Evolutionary conservation across 768 basidiomycete species (phyloP).

Genomic region (Mycena amicta): DNA sequence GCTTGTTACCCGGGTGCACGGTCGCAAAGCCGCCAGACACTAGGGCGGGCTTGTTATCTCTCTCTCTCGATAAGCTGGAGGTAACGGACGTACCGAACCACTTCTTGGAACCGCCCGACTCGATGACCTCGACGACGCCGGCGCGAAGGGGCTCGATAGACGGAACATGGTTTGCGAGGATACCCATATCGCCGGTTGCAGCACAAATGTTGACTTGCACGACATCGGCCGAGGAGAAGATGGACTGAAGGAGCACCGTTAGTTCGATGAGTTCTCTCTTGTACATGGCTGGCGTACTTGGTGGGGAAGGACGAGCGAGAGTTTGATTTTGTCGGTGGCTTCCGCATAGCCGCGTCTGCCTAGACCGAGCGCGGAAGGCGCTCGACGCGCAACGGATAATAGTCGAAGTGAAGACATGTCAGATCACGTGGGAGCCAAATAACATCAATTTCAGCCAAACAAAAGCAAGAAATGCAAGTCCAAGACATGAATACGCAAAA

Average conservation of each 20-base stretch:
- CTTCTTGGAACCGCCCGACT: conserved; percentile 83
- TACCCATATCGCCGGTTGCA: conserved; percentile 97
- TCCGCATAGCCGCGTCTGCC: conserved; percentile 91
- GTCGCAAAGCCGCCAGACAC: conserved; percentile 97
- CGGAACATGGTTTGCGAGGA: conserved; percentile 97
- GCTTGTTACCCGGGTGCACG: conserved; percentile 94
- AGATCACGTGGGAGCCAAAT: too few species aligned
- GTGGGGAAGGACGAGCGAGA: conserved; percentile 93
- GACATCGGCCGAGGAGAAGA: conserved; percentile 90
- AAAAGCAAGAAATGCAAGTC: conserved; percentile 2
- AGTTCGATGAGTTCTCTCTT: too few species aligned
- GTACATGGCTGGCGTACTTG: conserved; percentile 66
- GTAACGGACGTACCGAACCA: conserved; percentile 96
- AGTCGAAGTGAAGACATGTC: conserved; percentile 78
- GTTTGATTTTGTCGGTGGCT: conserved; percentile 84
- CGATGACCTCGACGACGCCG: conserved; percentile 93
- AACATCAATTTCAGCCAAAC: too few species aligned
- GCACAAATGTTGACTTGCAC: conserved; percentile 95
- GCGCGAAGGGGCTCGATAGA: conserved; percentile 95
- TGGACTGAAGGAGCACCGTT: conserved; percentile 62
- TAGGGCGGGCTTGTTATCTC: too few species aligned
- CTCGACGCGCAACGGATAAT: conserved; percentile 63
- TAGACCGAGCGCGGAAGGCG: conserved; percentile 50
- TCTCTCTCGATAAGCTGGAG: too few species aligned
- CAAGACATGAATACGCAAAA: not conserved